A percentile compares a stretch with the other conserved stretches of the same genome.
Conservation (phyloP, 83 land plant species). For the Diphasiastrum complanatum region DNA sequence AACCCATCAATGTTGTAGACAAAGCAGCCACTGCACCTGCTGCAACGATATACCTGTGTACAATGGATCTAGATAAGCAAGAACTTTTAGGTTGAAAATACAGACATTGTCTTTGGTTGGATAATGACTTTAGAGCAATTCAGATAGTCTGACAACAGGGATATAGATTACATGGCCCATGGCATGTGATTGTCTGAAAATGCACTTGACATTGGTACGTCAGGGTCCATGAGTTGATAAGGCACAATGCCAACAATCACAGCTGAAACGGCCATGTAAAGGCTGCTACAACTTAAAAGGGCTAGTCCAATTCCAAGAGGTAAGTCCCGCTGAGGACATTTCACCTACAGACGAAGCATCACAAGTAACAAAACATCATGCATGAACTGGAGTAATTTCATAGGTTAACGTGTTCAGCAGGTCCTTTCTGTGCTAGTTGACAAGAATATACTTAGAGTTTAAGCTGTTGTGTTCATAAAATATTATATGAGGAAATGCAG, state of each 20-base stretch:
- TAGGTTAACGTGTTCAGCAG: too few relatives aligned
- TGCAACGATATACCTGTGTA: conserved; percentile 7
- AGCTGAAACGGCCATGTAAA: conserved; percentile 13
- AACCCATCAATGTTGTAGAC: conserved; percentile 10
- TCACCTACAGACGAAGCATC: neutral
- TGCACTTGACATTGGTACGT: conserved; percentile 8
- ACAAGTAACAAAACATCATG: too few relatives aligned
- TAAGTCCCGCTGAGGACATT: conserved; percentile 6
- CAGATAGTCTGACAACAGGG: too few relatives aligned
- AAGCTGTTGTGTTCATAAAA: too few relatives aligned
- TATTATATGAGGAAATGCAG: too few relatives aligned
- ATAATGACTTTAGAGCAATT: too few relatives aligned
- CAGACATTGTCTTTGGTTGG: too few relatives aligned
- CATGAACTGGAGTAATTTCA: too few relatives aligned
- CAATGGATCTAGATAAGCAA: neutral
- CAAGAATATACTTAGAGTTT: too few relatives aligned
- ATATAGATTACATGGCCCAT: conserved; percentile 11
- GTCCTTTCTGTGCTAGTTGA: too few relatives aligned
- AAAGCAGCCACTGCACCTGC: conserved; percentile 15
- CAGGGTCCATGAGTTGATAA: conserved; percentile 6
- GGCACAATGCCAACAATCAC: conserved; percentile 12
- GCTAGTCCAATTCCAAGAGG: conserved; percentile 15
- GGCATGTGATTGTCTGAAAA: neutral
- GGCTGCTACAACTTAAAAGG: conserved; percentile 8
- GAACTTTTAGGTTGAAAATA: too few relatives aligned